Evolutionary conservation across 345 rosid species (phyloP).

Genomic region (Punica granatum): DNA sequence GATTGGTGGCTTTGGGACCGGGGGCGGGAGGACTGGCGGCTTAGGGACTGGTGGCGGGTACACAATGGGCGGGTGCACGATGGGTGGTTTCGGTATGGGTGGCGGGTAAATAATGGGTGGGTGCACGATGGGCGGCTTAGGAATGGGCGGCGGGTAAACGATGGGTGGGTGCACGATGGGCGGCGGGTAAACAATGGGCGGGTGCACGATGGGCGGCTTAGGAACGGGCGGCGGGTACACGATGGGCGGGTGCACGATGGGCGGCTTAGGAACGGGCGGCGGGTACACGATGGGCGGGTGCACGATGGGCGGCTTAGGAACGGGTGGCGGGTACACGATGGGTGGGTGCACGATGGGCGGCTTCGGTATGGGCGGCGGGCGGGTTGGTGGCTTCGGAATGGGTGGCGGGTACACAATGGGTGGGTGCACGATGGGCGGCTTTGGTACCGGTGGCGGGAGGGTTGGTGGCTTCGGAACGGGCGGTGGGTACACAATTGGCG

Average conservation of each 20-base stretch:
- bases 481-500: slow-evolving; percentile 5
- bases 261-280: slow-evolving; percentile 17
- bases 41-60: slow-evolving; percentile 21
- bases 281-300: slow-evolving; percentile 11
- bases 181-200: slow-evolving; percentile 15
- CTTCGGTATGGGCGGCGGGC: slow-evolving; percentile 16
- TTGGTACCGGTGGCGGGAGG: slow-evolving; percentile 10
- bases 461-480: background rate
- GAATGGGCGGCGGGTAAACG: background rate
- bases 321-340: background rate
- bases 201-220: slow-evolving; percentile 18
- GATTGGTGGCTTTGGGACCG: slow-evolving; percentile 16
- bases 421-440: slow-evolving; percentile 14
- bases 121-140: background rate
- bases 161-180: too few relatives aligned
- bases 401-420: slow-evolving; percentile 16
- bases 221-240: slow-evolving; percentile 19
- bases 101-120: slow-evolving; percentile 13
- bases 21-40: slow-evolving; percentile 19
- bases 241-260: background rate
- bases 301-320: background rate
- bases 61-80: background rate
- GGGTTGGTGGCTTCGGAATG: slow-evolving; percentile 17
- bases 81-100: slow-evolving; percentile 15
- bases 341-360: too few relatives aligned